Conservation (phyloP, 495 filamentous ascomycete species). For the Friedmanniomyces simplex region DNA sequence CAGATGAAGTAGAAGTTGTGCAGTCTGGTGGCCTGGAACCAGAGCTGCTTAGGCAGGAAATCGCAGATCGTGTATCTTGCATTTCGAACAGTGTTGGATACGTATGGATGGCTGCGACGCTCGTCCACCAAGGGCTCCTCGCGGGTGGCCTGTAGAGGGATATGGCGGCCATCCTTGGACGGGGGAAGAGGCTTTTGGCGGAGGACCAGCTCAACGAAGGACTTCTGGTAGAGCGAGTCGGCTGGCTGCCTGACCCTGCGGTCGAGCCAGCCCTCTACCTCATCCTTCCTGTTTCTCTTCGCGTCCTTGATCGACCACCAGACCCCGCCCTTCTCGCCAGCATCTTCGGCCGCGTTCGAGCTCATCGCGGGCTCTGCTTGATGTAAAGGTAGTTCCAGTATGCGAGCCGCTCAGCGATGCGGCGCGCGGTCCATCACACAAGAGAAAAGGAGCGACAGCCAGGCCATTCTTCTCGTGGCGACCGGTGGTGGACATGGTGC, state of each 20-base stretch:
- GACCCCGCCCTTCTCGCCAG: not conserved
- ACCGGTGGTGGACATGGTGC: not conserved
- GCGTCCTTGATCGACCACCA: not conserved
- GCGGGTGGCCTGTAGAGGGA: slow-evolving; percentile 48
- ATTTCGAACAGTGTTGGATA: slow-evolving; percentile 73
- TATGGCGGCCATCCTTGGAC: slow-evolving; percentile 56
- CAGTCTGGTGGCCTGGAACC: slow-evolving; percentile 83
- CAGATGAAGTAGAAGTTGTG: slow-evolving; percentile 79
- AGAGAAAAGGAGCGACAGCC: not conserved
- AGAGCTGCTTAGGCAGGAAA: slow-evolving; percentile 80
- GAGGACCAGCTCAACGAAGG: slow-evolving; percentile 44
- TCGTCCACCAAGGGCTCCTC: slow-evolving; percentile 61
- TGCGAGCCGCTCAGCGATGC: not conserved
- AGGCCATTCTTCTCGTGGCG: not conserved
- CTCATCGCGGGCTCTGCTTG: not conserved
- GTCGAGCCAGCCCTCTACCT: slow-evolving; percentile 6
- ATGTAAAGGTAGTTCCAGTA: not conserved
- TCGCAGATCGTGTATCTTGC: slow-evolving; percentile 81
- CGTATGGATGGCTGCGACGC: slow-evolving; percentile 61
- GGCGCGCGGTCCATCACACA: not conserved
- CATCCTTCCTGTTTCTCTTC: not conserved
- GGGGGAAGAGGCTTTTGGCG: slow-evolving; percentile 50
- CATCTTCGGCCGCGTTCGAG: not conserved
- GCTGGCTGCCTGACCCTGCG: slow-evolving; percentile 2
- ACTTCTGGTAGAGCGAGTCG: slow-evolving; percentile 4